Evolutionary conservation across 257 asterid genomes (phyloP).

Genomic region (Gentiana macrophylla): DNA sequence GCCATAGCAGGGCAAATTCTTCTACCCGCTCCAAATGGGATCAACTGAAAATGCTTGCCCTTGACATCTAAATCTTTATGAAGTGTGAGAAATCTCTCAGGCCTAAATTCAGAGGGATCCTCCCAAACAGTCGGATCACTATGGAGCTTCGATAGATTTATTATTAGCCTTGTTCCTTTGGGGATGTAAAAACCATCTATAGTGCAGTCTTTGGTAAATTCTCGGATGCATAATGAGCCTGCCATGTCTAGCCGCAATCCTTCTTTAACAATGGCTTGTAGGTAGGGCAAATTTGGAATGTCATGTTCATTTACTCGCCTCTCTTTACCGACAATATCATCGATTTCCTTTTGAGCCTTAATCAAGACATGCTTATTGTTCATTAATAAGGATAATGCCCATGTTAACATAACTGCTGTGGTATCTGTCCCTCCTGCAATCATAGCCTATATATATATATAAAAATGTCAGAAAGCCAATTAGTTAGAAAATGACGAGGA

Average conservation of each 20-base stretch:
- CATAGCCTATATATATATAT: constrained; percentile 23
- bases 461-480: no score
- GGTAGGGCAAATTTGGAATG: constrained; percentile 29
- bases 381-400: constrained; percentile 34
- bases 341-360: constrained; percentile 37
- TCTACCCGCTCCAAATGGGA: constrained; percentile 52
- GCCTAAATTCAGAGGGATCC: constrained; percentile 34
- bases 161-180: constrained; percentile 28
- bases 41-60: constrained; percentile 37
- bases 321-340: constrained; percentile 26
- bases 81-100: constrained; percentile 33
- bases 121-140: constrained; percentile 38
- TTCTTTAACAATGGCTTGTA: constrained; percentile 48
- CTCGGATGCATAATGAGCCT: constrained; percentile 31
- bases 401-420: constrained; percentile 32
- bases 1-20: constrained; percentile 40
- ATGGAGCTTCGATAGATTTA: constrained; percentile 43
- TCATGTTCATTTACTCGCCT: constrained; percentile 48
- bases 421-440: constrained; percentile 51
- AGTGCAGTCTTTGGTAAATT: constrained; percentile 27
- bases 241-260: constrained; percentile 40
- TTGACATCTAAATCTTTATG: constrained; percentile 25
- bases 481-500: no score
- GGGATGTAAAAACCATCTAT: constrained; percentile 26
- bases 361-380: constrained; percentile 24